Base-by-base conservation (phyloP, 768 basidiomycete species). In the Phanerodontia chrysosporium region DNA sequence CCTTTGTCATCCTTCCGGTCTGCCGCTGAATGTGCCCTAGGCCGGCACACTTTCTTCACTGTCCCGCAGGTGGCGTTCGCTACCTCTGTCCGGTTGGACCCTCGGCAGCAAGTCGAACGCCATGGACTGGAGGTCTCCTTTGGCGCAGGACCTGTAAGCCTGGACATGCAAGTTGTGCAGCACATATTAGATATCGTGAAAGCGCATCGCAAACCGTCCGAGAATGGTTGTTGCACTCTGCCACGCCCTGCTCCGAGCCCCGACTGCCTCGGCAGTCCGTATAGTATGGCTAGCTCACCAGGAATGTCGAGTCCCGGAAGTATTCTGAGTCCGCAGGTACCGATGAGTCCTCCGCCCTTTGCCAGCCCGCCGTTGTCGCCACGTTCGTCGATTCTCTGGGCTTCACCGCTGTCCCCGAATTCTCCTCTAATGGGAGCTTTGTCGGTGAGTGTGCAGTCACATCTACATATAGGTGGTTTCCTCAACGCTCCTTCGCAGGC, bases 61-160 rank as follows among this genome's bases (percentile, higher is more conserved):
- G 72, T 83, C 18, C 79, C 82, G 7, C 76, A 79, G 0, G 74
- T 83, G 48, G 71, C 75, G 51, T 70, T 84, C 39, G 68, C 67
- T 35, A 74, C 78, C n/a, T 81, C 80, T 13, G 73, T 81, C 46
- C 75, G 77, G 49, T 83, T 89, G 65, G 82, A 80, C 69, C 87
- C 87, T 5, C 79, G 80, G 59, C 75, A 78, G 53, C 81, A 83
- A 22, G 70, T 87, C 30, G 80, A 86, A 58, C 72, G 77, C 3
- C 78, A 82, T 54, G 85, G 84, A 44, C 66, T 87, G 44, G 74
- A 78, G 16, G 70, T 74, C 4, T 72, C 70, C 3, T 65, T 86
- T 35, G 74, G 72, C 45, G 62, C 84, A 7, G 84, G 77, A 35
- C 73, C 78, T 49, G 73, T 82, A 46, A 72, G 74, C 22, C 58